Evolutionary conservation across 2,329 filamentous ascomycete genomes (phyloP), one percentile per base, ranked within the genome.

Genomic region (Nemania bipapillata): DNA sequence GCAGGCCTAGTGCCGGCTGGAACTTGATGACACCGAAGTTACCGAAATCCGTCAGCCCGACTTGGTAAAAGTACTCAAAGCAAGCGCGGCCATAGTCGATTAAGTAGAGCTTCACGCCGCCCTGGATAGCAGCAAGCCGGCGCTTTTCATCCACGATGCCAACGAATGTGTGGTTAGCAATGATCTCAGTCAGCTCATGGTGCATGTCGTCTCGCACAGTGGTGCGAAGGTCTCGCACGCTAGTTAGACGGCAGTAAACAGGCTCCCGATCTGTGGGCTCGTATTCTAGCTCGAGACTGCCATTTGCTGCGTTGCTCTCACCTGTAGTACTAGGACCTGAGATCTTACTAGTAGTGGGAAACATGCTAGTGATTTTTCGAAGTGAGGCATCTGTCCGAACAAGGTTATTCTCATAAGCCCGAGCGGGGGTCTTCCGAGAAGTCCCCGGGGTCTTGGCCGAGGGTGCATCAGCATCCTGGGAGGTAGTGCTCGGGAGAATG

Each of bases 361-460:
- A 88, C 95, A 99, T 98, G 69, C 92, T 94, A 0, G 96, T 99
- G 70, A 99, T 99, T 79, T 99, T 99, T 66, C 94, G 91, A 72
- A 93, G 86, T 67, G 91, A 92, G 1, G 92, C 90, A 78, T 99
- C 96, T 11, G 95, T 98, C 22, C 96, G 90, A 2, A 99, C 90
- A 12, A 99, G 87, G 63, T 92, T 97, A 77, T 96, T 96, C 76
- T 96, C 93, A 71, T 94, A 91, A 0, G 90, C 87, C 66, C 87
- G 89, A 63, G 85, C 86, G 1, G 83, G 77, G 0, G 81, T 78
- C 70, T 84, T 82, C 72, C 77, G 75, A 22, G 80, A 78, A 8
- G 81, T 64, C 26, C 73, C 70, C 3, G 79, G 80, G 47, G 77
- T 76, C 63, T 79, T 82, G 6, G 75, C 75, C 3, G 77, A 71